phyloP scores from a whole-genome alignment of 257 asterid species.

The Mitragyna speciosa region DNA sequence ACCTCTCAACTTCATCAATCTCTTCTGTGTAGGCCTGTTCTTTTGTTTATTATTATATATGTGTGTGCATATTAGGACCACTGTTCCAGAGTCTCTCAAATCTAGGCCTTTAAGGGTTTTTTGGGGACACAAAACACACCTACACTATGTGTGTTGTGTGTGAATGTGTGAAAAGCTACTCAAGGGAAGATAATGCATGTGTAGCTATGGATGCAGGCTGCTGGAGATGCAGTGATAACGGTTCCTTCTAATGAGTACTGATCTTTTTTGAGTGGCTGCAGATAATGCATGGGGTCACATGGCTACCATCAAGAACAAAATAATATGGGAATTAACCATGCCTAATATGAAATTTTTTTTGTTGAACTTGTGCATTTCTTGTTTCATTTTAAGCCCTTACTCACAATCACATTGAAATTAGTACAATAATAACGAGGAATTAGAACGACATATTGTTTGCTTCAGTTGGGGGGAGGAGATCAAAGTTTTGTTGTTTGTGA shows the following conservation, averaged over 20 bases:
- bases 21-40: constrained; percentile 8
- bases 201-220: background rate
- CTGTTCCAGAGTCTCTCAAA: constrained; percentile 1
- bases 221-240: background rate
- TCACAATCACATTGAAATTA: background rate
- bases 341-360: background rate
- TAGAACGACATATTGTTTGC: too few species aligned
- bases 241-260: background rate
- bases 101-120: constrained; percentile 19
- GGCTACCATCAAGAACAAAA: background rate
- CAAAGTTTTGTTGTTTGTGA: too few species aligned
- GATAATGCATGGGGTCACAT: constrained; percentile 2
- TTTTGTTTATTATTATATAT: background rate
- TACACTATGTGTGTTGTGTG: background rate
- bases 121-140: constrained; percentile 6
- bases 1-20: background rate
- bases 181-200: background rate
- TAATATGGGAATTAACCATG: background rate
- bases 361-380: too few species aligned
- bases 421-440: background rate
- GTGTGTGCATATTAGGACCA: constrained; percentile 25
- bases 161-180: background rate
- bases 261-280: background rate
- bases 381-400: too few species aligned
- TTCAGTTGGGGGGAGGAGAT: too few species aligned